These are phyloP conservation scores for Cordyceps cicadae DNA, from an alignment of 2,329 filamentous ascomycete genomes.

Conservation along the genomic window DNA sequence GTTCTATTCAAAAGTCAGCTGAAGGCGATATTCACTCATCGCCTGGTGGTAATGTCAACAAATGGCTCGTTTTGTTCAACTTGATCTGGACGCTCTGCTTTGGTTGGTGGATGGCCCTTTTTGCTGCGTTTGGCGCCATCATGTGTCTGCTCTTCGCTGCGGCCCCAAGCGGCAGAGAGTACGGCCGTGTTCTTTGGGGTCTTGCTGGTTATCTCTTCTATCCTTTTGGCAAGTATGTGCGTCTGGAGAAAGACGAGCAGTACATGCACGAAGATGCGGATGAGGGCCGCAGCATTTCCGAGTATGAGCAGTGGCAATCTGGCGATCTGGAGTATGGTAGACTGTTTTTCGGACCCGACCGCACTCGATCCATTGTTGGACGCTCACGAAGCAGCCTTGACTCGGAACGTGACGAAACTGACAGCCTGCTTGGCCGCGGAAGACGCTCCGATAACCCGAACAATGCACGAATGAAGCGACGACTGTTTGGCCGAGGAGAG, in stretches of 20 bases:
- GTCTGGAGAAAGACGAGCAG: constrained; percentile 84
- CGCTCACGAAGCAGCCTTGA: constrained; percentile 83
- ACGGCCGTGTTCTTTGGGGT: constrained; percentile 77
- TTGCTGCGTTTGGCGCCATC: constrained; percentile 65
- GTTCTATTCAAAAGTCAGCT: constrained; percentile 91
- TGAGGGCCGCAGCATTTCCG: constrained; percentile 92
- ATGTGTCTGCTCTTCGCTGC: constrained; percentile 75
- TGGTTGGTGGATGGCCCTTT: constrained; percentile 87
- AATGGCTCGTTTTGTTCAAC: constrained; percentile 82
- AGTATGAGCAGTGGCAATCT: constrained; percentile 98
- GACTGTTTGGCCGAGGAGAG: constrained; percentile 87
- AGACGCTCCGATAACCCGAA: constrained; percentile 41
- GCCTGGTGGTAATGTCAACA: constrained; percentile 77
- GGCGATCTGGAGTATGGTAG: constrained; percentile 93
- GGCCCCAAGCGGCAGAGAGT: constrained; percentile 71
- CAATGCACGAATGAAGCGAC: constrained; percentile 54
- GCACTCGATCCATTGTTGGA: constrained; percentile 72
- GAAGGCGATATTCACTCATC: constrained; percentile 96
- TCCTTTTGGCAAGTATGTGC: constrained; percentile 93
- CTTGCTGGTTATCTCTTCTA: constrained; percentile 84
- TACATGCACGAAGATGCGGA: constrained; percentile 93
- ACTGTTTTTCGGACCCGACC: constrained; percentile 85
- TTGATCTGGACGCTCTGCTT: constrained; percentile 83
- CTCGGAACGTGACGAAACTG: constrained; percentile 73
- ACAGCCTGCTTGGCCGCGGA: constrained; percentile 68